A percentile compares a stretch with the other conserved stretches of the same genome.
These are phyloP conservation scores for Capronia americana DNA, from an alignment of 2,329 filamentous ascomycete species.

Conservation along the genomic window DNA sequence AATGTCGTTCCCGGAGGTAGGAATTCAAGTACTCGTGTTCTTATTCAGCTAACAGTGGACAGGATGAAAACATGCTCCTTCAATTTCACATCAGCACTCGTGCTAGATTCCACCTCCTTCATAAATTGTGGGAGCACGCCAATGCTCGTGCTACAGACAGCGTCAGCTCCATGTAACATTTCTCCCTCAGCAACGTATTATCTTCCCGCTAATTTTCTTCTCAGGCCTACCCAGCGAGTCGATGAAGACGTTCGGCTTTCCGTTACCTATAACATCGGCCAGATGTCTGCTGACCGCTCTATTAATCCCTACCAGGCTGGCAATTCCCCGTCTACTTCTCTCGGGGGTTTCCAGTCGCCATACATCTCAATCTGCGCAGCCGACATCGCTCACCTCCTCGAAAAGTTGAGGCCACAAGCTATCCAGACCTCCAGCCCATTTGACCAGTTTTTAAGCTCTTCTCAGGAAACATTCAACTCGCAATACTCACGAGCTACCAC, in stretches of 20 bases:
- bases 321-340: background rate
- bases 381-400: constrained; percentile 37
- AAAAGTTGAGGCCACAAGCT: constrained; percentile 73
- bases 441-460: constrained; percentile 34
- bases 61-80: constrained; percentile 71
- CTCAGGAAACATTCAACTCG: constrained; percentile 32
- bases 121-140: constrained; percentile 78
- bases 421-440: constrained; percentile 67
- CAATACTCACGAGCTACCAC: constrained; percentile 34
- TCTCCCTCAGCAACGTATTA: constrained; percentile 24
- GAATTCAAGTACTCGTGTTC: constrained; percentile 22
- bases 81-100: constrained; percentile 93
- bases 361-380: constrained; percentile 34
- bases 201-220: constrained; percentile 41
- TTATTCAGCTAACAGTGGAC: constrained; percentile 44
- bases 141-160: constrained; percentile 81
- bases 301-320: constrained; percentile 30
- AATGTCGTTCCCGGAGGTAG: constrained; percentile 85
- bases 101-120: constrained; percentile 75
- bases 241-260: constrained; percentile 29
- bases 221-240: constrained; percentile 33
- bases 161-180: constrained; percentile 67
- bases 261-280: constrained; percentile 30
- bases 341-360: background rate
- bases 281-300: constrained; percentile 28